phyloP scores from a whole-genome alignment of 2,329 filamentous ascomycete genomes.

The Colletotrichum filicis region DNA sequence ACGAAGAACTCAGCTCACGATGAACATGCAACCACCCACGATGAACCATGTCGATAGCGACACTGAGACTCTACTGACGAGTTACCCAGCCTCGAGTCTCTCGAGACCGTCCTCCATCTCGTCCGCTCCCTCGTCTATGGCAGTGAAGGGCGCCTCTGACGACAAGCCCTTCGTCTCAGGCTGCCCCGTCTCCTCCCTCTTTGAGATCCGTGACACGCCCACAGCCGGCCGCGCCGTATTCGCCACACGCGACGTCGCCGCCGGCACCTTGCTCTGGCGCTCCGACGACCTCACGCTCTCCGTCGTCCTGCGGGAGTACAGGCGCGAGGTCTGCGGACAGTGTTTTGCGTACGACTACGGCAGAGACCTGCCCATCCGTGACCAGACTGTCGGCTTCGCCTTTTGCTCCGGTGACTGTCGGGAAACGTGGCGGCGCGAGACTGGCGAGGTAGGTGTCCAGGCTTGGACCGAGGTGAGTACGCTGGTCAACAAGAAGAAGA shows the following conservation, averaged over 20 bases:
- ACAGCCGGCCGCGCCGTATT: slow-evolving; percentile 31
- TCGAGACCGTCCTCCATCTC: slow-evolving; percentile 27
- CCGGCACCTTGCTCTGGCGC: slow-evolving; percentile 15
- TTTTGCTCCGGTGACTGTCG: slow-evolving; percentile 24
- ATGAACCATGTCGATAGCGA: slow-evolving; percentile 10
- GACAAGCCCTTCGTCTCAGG: background rate
- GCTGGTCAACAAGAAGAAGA: slow-evolving; percentile 21
- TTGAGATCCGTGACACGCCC: slow-evolving; percentile 28
- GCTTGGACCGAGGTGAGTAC: slow-evolving; percentile 26
- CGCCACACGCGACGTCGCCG: slow-evolving; percentile 2
- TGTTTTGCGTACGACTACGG: slow-evolving; percentile 29
- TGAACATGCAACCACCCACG: slow-evolving; percentile 3
- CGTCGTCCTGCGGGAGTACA: slow-evolving; percentile 24
- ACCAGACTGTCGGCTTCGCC: slow-evolving; percentile 22
- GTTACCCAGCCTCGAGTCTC: slow-evolving; percentile 41
- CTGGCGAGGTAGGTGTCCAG: slow-evolving; percentile 19
- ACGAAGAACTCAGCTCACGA: background rate
- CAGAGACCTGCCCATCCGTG: slow-evolving; percentile 15
- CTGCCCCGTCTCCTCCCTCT: slow-evolving; percentile 15
- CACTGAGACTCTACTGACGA: slow-evolving; percentile 18
- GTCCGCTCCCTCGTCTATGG: slow-evolving; percentile 11
- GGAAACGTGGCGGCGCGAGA: slow-evolving; percentile 6
- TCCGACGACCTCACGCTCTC: slow-evolving; percentile 28
- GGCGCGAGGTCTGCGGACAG: slow-evolving; percentile 30
- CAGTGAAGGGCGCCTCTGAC: background rate